Conservation (phyloP, 305 asterid genomes). For the Solanum hybrid region DNA sequence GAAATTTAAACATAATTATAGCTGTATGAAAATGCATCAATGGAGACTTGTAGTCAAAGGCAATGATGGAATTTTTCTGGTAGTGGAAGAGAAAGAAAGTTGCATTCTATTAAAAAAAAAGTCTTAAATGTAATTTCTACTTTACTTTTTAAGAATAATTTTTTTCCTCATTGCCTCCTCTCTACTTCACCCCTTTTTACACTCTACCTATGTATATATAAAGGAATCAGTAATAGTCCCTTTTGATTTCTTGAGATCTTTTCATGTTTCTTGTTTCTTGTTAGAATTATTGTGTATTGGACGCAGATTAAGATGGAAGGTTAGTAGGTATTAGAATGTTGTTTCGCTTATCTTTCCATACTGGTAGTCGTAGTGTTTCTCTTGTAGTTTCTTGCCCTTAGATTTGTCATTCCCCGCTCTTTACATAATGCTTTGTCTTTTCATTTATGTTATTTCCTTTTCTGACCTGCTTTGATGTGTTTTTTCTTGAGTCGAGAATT, state of each 20-base stretch:
- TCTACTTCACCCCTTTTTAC: background rate
- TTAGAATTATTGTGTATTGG: background rate
- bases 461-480: background rate
- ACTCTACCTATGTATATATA: background rate
- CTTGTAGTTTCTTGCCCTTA: background rate
- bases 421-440: background rate
- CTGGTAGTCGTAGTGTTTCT: background rate
- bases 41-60: slow-evolving; percentile 19
- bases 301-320: background rate
- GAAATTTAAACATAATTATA: background rate
- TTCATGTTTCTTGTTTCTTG: background rate
- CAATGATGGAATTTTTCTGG: slow-evolving; percentile 27
- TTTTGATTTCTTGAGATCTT: background rate
- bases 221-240: background rate
- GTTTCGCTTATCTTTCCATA: background rate
- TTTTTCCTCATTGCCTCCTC: slow-evolving; percentile 5
- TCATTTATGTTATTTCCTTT: background rate
- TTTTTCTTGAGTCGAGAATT: background rate
- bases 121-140: slow-evolving; percentile 21
- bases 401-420: background rate
- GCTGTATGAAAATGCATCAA: background rate
- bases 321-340: background rate
- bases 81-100: slow-evolving; percentile 7
- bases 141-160: slow-evolving; percentile 20
- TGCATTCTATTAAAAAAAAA: background rate